phyloP scores from a whole-genome alignment of 129 eudicot genomes.

The Cynara cardunculus region DNA sequence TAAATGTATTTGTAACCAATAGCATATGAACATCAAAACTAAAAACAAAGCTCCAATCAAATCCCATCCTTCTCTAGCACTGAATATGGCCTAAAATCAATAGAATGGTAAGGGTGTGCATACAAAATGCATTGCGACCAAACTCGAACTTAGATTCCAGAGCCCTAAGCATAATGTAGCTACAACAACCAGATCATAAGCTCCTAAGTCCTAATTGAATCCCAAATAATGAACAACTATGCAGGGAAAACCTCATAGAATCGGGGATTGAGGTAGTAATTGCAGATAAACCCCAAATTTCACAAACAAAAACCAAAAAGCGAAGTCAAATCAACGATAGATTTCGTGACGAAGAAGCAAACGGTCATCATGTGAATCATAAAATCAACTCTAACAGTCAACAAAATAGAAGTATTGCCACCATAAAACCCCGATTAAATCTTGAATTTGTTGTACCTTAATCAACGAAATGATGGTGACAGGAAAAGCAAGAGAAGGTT shows the following conservation, averaged over 20 bases:
- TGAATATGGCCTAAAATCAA: slow-evolving; percentile 15
- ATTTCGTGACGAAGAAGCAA: not conserved
- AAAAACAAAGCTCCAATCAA: not conserved
- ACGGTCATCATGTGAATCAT: not conserved
- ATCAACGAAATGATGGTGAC: not conserved
- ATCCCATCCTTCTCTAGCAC: not conserved
- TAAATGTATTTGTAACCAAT: not conserved
- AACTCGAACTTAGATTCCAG: slow-evolving; percentile 1
- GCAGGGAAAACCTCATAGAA: not conserved
- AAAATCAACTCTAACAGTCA: not conserved
- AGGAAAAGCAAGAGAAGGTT: slow-evolving; percentile 4
- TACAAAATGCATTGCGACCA: not conserved
- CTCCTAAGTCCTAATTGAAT: slow-evolving; percentile 1
- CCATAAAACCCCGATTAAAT: not conserved
- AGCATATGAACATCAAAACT: not conserved
- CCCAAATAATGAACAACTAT: not conserved
- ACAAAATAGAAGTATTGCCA: not conserved
- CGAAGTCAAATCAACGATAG: not conserved
- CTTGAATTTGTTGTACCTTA: slow-evolving; percentile 4
- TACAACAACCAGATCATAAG: slow-evolving; percentile 2
- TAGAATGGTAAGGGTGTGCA: not conserved
- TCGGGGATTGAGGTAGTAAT: not conserved
- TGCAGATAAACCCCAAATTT: not conserved
- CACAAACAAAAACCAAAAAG: not conserved
- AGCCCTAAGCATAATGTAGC: slow-evolving; percentile 32